Evolutionary conservation across 2,329 filamentous ascomycete species (phyloP).

Genomic region (Epichloe hybrida): DNA sequence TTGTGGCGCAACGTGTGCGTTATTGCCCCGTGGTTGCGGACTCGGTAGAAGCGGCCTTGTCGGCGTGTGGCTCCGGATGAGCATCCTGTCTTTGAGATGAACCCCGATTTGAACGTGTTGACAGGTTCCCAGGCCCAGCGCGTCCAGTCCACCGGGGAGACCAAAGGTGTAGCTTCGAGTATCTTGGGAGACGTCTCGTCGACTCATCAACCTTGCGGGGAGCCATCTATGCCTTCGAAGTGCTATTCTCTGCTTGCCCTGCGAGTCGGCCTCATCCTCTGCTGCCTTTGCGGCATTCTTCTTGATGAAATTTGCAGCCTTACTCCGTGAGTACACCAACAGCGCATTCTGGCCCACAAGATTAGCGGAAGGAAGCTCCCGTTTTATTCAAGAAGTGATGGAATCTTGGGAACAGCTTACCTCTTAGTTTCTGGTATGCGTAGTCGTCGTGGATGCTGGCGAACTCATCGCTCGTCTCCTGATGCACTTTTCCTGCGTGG

Average conservation of each 20-base stretch:
- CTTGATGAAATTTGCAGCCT: slow-evolving; percentile 32
- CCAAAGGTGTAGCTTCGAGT: slow-evolving; percentile 28
- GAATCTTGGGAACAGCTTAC: slow-evolving; percentile 9
- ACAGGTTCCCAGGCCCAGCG: slow-evolving; percentile 34
- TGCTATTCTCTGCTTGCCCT: slow-evolving; percentile 14
- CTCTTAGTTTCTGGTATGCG: slow-evolving; percentile 33
- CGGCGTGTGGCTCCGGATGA: slow-evolving; percentile 37
- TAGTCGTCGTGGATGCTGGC: slow-evolving; percentile 36
- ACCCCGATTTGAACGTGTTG: slow-evolving; percentile 41
- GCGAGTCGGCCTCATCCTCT: slow-evolving; percentile 19
- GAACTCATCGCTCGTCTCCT: slow-evolving; percentile 35
- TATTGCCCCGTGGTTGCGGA: background rate
- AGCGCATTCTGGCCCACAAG: slow-evolving; percentile 27
- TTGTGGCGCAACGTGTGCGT: background rate
- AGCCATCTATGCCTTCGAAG: slow-evolving; percentile 33
- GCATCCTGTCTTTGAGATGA: slow-evolving; percentile 35
- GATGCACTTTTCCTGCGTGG: slow-evolving; percentile 35
- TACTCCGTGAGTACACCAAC: slow-evolving; percentile 35
- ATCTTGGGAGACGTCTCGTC: slow-evolving; percentile 27
- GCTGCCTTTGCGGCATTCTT: slow-evolving; percentile 26
- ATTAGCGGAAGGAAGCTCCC: background rate
- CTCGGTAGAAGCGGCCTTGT: slow-evolving; percentile 27
- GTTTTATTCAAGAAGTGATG: background rate
- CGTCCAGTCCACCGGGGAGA: slow-evolving; percentile 24
- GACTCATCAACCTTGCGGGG: slow-evolving; percentile 26